phyloP scores from a whole-genome alignment of 2,329 filamentous ascomycete species.

The Ustilaginoidea virens region DNA sequence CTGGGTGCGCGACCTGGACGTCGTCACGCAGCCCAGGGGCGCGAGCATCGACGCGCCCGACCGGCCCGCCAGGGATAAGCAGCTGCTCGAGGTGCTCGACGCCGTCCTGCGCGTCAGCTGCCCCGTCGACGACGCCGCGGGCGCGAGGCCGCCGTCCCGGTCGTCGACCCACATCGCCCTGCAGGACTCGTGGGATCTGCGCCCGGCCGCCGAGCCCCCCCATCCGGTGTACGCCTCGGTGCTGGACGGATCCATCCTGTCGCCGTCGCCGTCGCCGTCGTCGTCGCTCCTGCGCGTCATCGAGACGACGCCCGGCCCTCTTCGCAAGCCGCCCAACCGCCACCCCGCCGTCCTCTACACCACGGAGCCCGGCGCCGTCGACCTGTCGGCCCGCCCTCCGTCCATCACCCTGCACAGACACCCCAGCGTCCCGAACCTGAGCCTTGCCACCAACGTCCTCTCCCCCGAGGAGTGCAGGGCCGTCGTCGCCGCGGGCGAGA shows the following conservation, averaged over 20 bases:
- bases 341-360: constrained; percentile 52
- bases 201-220: constrained; percentile 23
- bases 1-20: constrained; percentile 57
- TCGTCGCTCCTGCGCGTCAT: constrained; percentile 33
- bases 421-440: constrained; percentile 45
- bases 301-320: constrained; percentile 42
- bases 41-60: constrained; percentile 14
- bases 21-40: constrained; percentile 40
- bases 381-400: constrained; percentile 27
- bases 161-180: constrained; percentile 36
- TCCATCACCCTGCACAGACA: constrained; percentile 41
- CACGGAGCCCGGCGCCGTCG: constrained; percentile 39
- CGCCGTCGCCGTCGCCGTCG: constrained; percentile 17
- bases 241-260: constrained; percentile 38
- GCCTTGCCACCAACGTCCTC: constrained; percentile 44
- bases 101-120: constrained; percentile 48
- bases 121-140: constrained; percentile 34
- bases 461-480: constrained; percentile 45
- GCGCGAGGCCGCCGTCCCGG: constrained; percentile 12
- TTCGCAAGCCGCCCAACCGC: constrained; percentile 52
- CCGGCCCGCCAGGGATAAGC: constrained; percentile 30
- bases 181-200: constrained; percentile 46
- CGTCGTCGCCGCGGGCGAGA: constrained; percentile 52
- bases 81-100: constrained; percentile 46
- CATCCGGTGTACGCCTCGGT: constrained; percentile 42